phyloP scores from a whole-genome alignment of 148 eudicot species.

The Tetragonia tetragonoides region DNA sequence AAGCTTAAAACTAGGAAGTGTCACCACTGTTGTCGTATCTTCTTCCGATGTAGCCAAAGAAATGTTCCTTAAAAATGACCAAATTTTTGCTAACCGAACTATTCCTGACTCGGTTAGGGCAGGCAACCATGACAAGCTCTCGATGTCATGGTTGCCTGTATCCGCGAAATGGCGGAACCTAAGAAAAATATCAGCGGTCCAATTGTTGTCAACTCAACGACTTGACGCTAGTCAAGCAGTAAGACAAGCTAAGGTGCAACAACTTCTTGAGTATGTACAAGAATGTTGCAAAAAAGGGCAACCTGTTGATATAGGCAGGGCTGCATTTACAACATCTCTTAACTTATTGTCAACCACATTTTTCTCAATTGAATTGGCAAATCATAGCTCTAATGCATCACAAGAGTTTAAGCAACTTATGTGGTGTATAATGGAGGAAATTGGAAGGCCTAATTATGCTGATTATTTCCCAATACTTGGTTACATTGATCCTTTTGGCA shows the following conservation, averaged over 20 bases:
- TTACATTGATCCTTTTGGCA: conserved; percentile 33
- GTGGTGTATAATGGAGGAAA: conserved; percentile 3
- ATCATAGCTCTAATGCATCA: background rate
- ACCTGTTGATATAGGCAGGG: background rate
- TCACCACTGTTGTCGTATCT: conserved; percentile 31
- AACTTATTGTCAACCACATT: background rate
- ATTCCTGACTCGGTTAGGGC: conserved; percentile 16
- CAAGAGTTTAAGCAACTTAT: conserved; percentile 5
- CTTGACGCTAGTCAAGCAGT: background rate
- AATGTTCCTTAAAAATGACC: conserved; percentile 7
- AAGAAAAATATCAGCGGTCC: background rate
- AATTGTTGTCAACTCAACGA: background rate
- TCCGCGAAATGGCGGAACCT: background rate
- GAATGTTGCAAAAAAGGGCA: background rate
- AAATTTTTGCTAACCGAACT: conserved; percentile 22
- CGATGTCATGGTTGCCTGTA: background rate
- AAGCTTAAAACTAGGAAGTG: conserved; percentile 28
- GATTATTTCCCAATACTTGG: background rate
- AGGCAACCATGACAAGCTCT: background rate
- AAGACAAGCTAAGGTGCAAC: background rate
- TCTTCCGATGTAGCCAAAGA: conserved; percentile 25
- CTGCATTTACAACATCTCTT: background rate
- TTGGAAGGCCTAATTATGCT: background rate
- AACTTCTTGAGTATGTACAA: background rate
- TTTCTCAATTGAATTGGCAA: background rate